Evolutionary conservation across 345 rosid species (phyloP), one percentile per base, ranked within the genome.

Genomic region (Populus simonii): DNA sequence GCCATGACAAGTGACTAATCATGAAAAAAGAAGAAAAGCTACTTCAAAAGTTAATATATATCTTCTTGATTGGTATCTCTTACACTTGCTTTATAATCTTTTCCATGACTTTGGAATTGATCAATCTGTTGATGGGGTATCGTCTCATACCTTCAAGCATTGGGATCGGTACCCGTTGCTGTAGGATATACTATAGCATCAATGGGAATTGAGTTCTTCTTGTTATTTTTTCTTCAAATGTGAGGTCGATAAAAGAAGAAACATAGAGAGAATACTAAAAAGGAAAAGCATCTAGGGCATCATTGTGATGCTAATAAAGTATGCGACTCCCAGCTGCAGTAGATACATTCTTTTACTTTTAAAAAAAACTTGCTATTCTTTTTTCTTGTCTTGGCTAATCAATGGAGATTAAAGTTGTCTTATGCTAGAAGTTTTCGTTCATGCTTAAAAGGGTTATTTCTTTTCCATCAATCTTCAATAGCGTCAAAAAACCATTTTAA

Each of bases 331-430:
- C 29, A 27, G 49, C 55, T 70, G 35, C 65, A 65, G 71, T 22
- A 79, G 74, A 59, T 75, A 53, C 65, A 67, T 7, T 72, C 65
- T 77, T 57, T 73, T 41, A 9, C 80, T 76, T 73, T 73, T 43
- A 59, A 73, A 25, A 25, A 66, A 73, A 25, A 38, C 63, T 39
- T 25, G 27, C 72, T 22, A 78, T 43, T 27, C 49, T 20, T 74
- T 84, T 80, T 83, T 76, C 83, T 83, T 85, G 86, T 87, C 80
- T 80, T 78, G 87, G 86, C 86, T 84, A 84, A 84, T 85, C 86
- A 86, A 72, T 35, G 51, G 66, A 62, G 66, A 59, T 59, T 59
- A 23, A 10, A 73, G 49, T 61, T 76, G 57, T 77, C 86, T 88
- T 88, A 63, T 49, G 31, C 82, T 72, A 13, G 65, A 85, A 82